Evolutionary conservation across 805 yeast species (phyloP), one percentile per base, ranked within the genome.

Genomic region (Candida odintsovae): DNA sequence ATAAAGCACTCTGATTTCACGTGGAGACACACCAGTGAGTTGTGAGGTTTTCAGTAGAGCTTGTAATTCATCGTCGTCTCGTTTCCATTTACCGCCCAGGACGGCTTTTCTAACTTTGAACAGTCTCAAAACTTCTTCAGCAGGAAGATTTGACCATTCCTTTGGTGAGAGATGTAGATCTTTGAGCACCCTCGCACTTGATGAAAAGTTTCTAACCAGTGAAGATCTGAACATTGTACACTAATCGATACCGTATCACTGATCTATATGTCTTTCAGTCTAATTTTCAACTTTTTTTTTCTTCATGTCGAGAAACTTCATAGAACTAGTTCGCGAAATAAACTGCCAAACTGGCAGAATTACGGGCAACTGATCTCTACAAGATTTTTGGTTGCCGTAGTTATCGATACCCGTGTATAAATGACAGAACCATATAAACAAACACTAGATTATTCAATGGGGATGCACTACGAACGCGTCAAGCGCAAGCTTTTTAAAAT

Each of bases 61-160:
- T 21, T 71, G 67, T 43, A 82, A 63, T 62, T 83, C 90, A 31
- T 67, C 78, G 23, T 72, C 67, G 41, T 71, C 67, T 35, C 73
- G 73, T 45, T 66, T 68, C 64, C 78, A 80, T 33, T 69, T 59
- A 11, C 74, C 69, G 9, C 84, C 86, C 19, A 79, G 54, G n/a
- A 67, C 67, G 15, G 71, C 69, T 49, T 76, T 76, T 63, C 92
- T 73, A 56, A 78, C 70, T 52, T 77, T 70, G 61, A 79, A 86
- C 50, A 86, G 69, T 49, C 76, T 76, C 50, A 83, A 71, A 41
- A 86, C 77, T 50, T 75, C 71, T 47, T 80, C 78, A 15, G 86
- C 76, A 13, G 87, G 83, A 48, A 83, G 70, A 0, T 83, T 86
- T 43, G 71, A 69, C 95, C 95, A 86, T 44, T 76, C 73, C 46